Conservation (phyloP, 2,329 filamentous ascomycete species). For the Sarocladium strictum region DNA sequence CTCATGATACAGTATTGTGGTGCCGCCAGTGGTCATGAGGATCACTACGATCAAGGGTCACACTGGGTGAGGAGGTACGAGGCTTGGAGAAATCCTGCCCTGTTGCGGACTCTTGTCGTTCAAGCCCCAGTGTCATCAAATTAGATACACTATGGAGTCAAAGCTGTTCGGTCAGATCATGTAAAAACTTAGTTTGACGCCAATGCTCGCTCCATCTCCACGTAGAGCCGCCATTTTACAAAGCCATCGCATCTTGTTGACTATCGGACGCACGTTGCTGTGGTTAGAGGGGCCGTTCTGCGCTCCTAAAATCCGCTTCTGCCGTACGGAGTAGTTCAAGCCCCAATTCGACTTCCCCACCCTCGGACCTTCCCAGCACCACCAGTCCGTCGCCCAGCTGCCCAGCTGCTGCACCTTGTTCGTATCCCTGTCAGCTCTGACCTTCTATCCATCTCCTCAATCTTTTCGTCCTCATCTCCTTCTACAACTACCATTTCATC, state of each 20-base stretch:
- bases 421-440: neutral
- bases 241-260: neutral
- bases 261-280: neutral
- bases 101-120: neutral
- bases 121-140: neutral
- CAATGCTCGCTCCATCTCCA: neutral
- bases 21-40: neutral
- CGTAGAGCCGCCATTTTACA: neutral
- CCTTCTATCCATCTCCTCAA: neutral
- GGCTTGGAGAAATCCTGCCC: neutral
- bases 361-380: neutral
- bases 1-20: neutral
- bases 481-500: neutral
- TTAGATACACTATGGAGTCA: neutral
- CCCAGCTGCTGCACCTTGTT: neutral
- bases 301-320: neutral
- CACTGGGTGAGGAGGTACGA: neutral
- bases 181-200: neutral
- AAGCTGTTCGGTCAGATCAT: neutral
- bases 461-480: neutral
- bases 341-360: conserved; percentile 4
- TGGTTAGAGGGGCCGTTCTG: neutral
- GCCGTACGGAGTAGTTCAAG: neutral
- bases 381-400: neutral
- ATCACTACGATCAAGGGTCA: neutral